These are phyloP conservation scores for Globisporangium canariense DNA, from an alignment of 352 stramenopile species.

Conservation along the genomic window DNA sequence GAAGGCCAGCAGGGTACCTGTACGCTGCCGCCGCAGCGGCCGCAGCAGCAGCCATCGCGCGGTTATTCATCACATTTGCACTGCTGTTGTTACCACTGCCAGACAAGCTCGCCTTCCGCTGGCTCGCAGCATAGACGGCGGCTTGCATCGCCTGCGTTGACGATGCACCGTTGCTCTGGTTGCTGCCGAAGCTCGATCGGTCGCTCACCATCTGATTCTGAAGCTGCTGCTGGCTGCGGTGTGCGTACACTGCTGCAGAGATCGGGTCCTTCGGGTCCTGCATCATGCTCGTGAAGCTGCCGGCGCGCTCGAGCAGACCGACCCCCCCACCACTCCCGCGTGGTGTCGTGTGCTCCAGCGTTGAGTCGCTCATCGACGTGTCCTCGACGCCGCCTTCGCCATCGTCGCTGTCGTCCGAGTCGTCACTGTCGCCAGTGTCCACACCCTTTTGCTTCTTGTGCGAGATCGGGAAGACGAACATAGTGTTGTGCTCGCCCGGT, in stretches of 20 bases:
- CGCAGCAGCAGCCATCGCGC: conserved; percentile 23
- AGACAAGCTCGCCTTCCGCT: conserved; percentile 15
- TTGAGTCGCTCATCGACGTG: conserved; percentile 19
- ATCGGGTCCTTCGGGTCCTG: conserved; percentile 16
- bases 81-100: conserved; percentile 19
- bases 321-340: conserved; percentile 3
- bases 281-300: conserved; percentile 20
- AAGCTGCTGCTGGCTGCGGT: conserved; percentile 17
- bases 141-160: conserved; percentile 16
- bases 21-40: conserved; percentile 35
- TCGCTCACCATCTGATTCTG: conserved; percentile 13
- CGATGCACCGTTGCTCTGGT: background rate
- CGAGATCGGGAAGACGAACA: conserved; percentile 83
- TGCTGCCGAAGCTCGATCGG: conserved; percentile 11
- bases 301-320: conserved; percentile 11
- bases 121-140: conserved; percentile 9
- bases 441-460: conserved; percentile 32
- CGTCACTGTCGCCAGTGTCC: conserved; percentile 34
- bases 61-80: conserved; percentile 10
- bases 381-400: conserved; percentile 13
- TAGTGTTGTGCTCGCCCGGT: conserved; percentile 50
- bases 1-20: conserved; percentile 30
- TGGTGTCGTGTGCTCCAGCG: conserved; percentile 16
- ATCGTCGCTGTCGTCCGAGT: conserved; percentile 31
- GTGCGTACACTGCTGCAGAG: conserved; percentile 6